phyloP scores from a whole-genome alignment of 768 basidiomycete species.

The Hydnomerulius pinastri region DNA sequence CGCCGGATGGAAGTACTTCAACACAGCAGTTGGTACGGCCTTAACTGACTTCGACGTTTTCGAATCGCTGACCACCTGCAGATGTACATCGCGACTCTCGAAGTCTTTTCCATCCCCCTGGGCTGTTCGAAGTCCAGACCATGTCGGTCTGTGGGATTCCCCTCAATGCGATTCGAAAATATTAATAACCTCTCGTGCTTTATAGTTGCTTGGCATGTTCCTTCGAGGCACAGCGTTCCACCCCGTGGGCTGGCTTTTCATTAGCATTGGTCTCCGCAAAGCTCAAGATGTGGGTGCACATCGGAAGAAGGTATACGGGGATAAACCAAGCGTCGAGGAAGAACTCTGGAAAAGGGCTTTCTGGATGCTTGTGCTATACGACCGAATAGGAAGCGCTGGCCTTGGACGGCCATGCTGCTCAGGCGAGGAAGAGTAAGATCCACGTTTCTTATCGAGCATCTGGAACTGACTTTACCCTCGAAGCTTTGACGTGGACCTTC shows the following conservation, averaged over 20 bases:
- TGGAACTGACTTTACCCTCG: conserved; percentile 15
- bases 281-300: conserved; percentile 80
- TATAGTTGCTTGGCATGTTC: conserved; percentile 57
- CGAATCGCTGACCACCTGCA: conserved; percentile 26
- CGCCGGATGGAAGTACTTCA: conserved; percentile 65
- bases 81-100: conserved; percentile 53
- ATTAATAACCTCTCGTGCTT: conserved; percentile 10
- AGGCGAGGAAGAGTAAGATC: conserved; percentile 66
- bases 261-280: conserved; percentile 58
- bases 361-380: conserved; percentile 66
- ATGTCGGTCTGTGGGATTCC: conserved; percentile 42
- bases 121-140: conserved; percentile 64
- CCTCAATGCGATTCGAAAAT: background rate
- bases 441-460: background rate
- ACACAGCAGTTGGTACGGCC: conserved; percentile 50
- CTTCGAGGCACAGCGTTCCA: conserved; percentile 50
- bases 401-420: conserved; percentile 59
- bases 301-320: conserved; percentile 56
- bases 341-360: conserved; percentile 82
- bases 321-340: conserved; percentile 50
- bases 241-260: conserved; percentile 54
- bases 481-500: conserved; percentile 83
- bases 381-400: conserved; percentile 53
- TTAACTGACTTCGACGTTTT: background rate
- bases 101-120: conserved; percentile 55